Conservation (phyloP, 257 asterid genomes). For the Forsythia viridissima region DNA sequence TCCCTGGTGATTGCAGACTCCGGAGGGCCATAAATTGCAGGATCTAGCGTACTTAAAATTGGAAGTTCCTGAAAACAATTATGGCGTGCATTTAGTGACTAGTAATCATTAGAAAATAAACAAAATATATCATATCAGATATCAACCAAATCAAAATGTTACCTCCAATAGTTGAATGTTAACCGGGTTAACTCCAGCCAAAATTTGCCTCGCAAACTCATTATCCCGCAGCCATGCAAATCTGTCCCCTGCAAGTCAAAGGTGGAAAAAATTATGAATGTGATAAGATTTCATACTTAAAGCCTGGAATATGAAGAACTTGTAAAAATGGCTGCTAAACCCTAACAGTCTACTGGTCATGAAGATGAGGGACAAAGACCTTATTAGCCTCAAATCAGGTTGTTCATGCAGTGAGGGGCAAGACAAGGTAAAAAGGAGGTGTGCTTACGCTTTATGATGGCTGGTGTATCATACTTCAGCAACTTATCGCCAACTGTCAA, state of each 20-base stretch:
- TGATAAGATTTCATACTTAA: not conserved
- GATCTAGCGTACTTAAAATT: conserved; percentile 75
- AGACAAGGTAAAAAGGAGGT: not conserved
- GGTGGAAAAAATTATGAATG: not conserved
- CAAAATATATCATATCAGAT: not conserved
- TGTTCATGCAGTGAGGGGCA: not conserved
- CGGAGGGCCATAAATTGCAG: conserved; percentile 69
- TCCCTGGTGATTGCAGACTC: conserved; percentile 79
- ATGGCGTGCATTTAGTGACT: conserved; percentile 4
- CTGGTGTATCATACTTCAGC: conserved; percentile 80
- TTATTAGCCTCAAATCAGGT: not conserved
- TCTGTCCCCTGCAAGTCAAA: conserved; percentile 63
- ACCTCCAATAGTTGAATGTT: conserved; percentile 77
- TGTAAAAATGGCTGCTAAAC: not conserved
- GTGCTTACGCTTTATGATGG: conserved; percentile 64
- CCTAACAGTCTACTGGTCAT: not conserved
- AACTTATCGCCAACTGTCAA: conserved; percentile 63
- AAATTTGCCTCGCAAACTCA: conserved; percentile 84
- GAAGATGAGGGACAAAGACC: not conserved
- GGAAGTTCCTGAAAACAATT: conserved; percentile 68
- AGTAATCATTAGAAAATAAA: not conserved
- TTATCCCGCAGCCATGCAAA: conserved; percentile 82
- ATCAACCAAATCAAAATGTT: conserved; percentile 13
- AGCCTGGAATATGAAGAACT: not conserved
- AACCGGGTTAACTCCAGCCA: conserved; percentile 89